Conservation (phyloP, 2,329 filamentous ascomycete genomes). For the Aureobasidium zeae region DNA sequence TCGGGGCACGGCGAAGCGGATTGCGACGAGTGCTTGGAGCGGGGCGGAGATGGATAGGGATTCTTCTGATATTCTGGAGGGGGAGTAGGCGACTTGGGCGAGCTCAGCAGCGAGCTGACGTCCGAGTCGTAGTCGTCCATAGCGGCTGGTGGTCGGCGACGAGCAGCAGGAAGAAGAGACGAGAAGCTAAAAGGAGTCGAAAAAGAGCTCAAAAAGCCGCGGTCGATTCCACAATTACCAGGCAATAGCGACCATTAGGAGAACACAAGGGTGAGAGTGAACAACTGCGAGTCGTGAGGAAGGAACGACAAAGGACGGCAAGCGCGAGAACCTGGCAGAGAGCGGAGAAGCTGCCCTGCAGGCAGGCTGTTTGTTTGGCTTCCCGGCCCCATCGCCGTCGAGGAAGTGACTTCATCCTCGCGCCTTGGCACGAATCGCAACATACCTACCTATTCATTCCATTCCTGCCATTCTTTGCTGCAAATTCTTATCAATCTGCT, state of each 20-base stretch:
- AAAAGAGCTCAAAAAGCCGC: conserved; percentile 10
- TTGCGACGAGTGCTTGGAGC: conserved; percentile 39
- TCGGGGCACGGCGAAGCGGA: conserved; percentile 39
- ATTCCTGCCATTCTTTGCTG: too few species aligned
- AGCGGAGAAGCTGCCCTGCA: too few species aligned
- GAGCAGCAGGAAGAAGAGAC: too few species aligned
- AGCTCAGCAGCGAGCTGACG: conserved; percentile 34
- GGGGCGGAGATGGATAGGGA: conserved; percentile 25
- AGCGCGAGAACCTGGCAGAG: too few species aligned
- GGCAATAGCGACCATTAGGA: conserved; percentile 9
- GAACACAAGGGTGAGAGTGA: too few species aligned
- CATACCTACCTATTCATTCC: too few species aligned
- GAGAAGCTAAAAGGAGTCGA: conserved; percentile 8
- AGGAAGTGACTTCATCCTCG: too few species aligned
- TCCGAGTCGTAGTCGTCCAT: conserved; percentile 26
- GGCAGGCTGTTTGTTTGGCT: too few species aligned
- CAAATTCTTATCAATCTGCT: too few species aligned
- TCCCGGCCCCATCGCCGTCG: too few species aligned
- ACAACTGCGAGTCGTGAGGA: too few species aligned
- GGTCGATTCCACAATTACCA: conserved; percentile 2
- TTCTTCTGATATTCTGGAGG: conserved; percentile 24
- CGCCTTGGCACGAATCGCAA: too few species aligned
- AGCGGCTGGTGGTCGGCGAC: conserved; percentile 19
- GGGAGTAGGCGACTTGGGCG: conserved; percentile 30
- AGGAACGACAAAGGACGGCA: neutral